Evolutionary conservation across 129 eudicot genomes (phyloP).

Genomic region (Helianthus tuberosus): DNA sequence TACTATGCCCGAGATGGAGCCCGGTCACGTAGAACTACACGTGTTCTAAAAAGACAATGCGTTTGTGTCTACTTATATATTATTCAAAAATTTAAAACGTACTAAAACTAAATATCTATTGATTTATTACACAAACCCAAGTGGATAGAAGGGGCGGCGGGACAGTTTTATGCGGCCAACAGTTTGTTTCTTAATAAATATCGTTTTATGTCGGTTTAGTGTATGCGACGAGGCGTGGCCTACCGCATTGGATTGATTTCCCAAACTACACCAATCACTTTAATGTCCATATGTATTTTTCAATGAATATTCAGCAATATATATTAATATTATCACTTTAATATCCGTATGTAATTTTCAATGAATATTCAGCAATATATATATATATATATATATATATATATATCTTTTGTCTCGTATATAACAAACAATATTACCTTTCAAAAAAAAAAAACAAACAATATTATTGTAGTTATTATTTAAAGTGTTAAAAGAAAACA

Average conservation of each 20-base stretch:
- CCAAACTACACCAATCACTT: not conserved
- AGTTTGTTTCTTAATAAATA: not conserved
- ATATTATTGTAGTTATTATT: not conserved
- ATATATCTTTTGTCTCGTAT: not conserved
- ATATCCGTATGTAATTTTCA: not conserved
- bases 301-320: not conserved
- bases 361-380: not conserved
- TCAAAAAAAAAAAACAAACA: too few relatives aligned
- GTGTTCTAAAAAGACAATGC: too few relatives aligned
- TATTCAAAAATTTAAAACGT: too few relatives aligned
- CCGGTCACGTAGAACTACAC: too few relatives aligned
- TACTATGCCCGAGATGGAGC: too few relatives aligned
- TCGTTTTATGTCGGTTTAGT: constrained; percentile 3
- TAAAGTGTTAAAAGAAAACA: too few relatives aligned
- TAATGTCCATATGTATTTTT: not conserved
- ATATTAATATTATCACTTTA: not conserved
- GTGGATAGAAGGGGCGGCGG: constrained; percentile 17
- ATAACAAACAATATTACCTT: too few relatives aligned
- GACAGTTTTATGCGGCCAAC: constrained; percentile 26
- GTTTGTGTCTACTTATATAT: too few relatives aligned
- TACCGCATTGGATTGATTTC: not conserved
- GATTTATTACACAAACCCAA: not conserved
- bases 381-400: too few relatives aligned
- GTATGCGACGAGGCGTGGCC: constrained; percentile 9
- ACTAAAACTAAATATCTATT: too few relatives aligned